These are phyloP conservation scores for Trichoderma sp. DNA, from an alignment of 2,329 filamentous ascomycete genomes.

Conservation along the genomic window DNA sequence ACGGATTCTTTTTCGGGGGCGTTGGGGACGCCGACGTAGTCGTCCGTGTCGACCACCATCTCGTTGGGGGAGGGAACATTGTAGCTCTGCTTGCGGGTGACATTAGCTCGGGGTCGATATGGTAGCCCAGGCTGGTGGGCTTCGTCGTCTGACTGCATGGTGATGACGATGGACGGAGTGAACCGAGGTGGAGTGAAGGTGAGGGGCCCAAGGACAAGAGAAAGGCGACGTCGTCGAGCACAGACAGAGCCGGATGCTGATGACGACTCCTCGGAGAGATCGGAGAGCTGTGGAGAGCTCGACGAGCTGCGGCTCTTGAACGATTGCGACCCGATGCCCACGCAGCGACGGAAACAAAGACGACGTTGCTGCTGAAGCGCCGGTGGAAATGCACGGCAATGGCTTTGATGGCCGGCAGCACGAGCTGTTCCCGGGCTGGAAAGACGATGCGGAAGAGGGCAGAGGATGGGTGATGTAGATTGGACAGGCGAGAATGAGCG, in stretches of 20 bases:
- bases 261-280: slow-evolving; percentile 14
- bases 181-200: slow-evolving; percentile 29
- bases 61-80: slow-evolving; percentile 59
- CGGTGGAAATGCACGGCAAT: not conserved
- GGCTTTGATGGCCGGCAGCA: not conserved
- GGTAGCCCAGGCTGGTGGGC: slow-evolving; percentile 31
- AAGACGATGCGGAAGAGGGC: not conserved
- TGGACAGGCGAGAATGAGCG: slow-evolving; percentile 5
- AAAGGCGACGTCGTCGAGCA: slow-evolving; percentile 1
- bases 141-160: slow-evolving; percentile 31
- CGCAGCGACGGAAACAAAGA: not conserved
- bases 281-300: slow-evolving; percentile 11
- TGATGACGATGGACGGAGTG: slow-evolving; percentile 29
- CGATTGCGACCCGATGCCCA: not conserved
- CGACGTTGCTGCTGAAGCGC: not conserved
- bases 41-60: slow-evolving; percentile 59
- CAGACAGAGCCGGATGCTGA: slow-evolving; percentile 1
- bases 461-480: not conserved
- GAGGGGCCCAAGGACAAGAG: slow-evolving; percentile 9
- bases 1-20: slow-evolving; percentile 55
- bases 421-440: not conserved
- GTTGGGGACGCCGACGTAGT: slow-evolving; percentile 55
- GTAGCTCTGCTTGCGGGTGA: slow-evolving; percentile 48
- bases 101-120: slow-evolving; percentile 35
- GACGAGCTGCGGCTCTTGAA: not conserved